Conservation (phyloP, 371 early-diverging fungal species). For the Mucor circinelloides region DNA sequence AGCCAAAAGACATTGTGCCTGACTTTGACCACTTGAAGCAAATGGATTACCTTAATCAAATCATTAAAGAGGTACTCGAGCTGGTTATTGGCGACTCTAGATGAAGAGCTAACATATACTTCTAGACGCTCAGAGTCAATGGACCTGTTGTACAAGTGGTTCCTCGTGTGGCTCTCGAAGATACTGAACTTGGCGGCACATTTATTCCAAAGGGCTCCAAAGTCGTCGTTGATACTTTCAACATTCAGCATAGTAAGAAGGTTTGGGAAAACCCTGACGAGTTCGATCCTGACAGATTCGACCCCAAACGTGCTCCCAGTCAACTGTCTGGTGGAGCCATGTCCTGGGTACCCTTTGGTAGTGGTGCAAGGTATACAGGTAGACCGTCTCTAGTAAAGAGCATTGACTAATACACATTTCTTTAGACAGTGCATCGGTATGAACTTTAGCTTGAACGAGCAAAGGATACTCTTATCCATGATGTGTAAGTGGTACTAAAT, state of each 20-base stretch:
- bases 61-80: conserved; percentile 28
- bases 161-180: conserved; percentile 24
- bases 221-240: conserved; percentile 35
- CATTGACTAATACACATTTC: neutral
- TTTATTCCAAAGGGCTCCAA: conserved; percentile 48
- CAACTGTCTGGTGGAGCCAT: conserved; percentile 23
- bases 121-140: conserved; percentile 18
- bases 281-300: conserved; percentile 48
- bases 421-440: conserved; percentile 57
- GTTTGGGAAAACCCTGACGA: conserved; percentile 19
- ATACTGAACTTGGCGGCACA: conserved; percentile 25
- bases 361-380: conserved; percentile 31
- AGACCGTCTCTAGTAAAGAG: no score
- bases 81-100: neutral
- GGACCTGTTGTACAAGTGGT: conserved; percentile 1
- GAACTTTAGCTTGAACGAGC: conserved; percentile 58
- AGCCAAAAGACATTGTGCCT: conserved; percentile 15
- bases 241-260: conserved; percentile 30
- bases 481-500: conserved; percentile 29
- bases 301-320: conserved; percentile 24
- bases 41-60: conserved; percentile 49
- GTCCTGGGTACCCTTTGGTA: conserved; percentile 55
- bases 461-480: conserved; percentile 51
- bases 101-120: neutral
- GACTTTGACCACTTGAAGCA: conserved; percentile 39